Evolutionary conservation across 2,329 filamentous ascomycete species (phyloP).

Genomic region (Alternaria metachromatica): DNA sequence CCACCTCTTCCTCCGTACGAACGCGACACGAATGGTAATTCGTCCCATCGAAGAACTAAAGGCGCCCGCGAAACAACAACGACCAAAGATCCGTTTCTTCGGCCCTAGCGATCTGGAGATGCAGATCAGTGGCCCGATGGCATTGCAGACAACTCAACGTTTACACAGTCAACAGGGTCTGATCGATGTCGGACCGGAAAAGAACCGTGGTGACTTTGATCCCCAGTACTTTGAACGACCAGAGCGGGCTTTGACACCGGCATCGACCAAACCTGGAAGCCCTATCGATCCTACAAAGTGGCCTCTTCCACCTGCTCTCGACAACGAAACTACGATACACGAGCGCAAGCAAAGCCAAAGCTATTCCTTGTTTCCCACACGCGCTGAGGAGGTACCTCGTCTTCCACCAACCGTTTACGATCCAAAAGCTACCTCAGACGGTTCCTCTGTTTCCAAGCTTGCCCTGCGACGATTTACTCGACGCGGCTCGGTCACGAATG

Average conservation of each 20-base stretch:
- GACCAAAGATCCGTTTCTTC: constrained; percentile 58
- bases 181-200: constrained; percentile 47
- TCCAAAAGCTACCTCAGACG: constrained; percentile 27
- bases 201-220: constrained; percentile 46
- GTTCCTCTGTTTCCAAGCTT: constrained; percentile 35
- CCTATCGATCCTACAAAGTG: constrained; percentile 45
- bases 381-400: constrained; percentile 48
- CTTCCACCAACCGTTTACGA: constrained; percentile 50
- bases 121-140: constrained; percentile 49
- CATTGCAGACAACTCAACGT: constrained; percentile 40
- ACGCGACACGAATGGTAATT: constrained; percentile 64
- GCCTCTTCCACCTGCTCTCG: constrained; percentile 43
- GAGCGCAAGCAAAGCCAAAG: constrained; percentile 42
- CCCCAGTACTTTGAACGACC: constrained; percentile 41
- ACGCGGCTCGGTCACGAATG: constrained; percentile 46
- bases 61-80: constrained; percentile 49
- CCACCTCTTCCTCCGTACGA: constrained; percentile 71
- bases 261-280: constrained; percentile 32
- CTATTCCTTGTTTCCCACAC: constrained; percentile 50
- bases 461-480: constrained; percentile 42
- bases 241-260: constrained; percentile 41
- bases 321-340: constrained; percentile 27
- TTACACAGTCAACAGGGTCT: constrained; percentile 45
- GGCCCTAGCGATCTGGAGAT: constrained; percentile 52
- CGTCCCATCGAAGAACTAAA: constrained; percentile 56